Conservation (phyloP, 306 rosid genomes). For the Calophaca sinica region DNA sequence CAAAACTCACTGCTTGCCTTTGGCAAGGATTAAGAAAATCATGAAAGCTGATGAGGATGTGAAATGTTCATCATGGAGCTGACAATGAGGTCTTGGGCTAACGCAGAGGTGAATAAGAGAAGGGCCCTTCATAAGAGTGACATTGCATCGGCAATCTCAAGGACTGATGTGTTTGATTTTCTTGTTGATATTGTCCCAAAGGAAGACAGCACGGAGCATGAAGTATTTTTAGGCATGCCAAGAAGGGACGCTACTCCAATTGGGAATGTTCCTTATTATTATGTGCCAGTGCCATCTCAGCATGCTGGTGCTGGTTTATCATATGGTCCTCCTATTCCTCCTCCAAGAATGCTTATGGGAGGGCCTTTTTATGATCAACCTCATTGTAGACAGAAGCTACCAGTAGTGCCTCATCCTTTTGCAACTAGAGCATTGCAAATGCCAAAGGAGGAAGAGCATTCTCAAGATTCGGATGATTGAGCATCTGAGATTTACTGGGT, state of each 20-base stretch:
- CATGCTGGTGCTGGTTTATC: conserved; percentile 1
- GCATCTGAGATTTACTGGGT: neutral
- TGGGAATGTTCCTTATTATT: neutral
- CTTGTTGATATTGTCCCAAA: conserved; percentile 64
- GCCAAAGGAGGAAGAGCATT: neutral
- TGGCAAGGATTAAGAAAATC: conserved; percentile 71
- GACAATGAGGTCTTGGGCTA: conserved; percentile 66
- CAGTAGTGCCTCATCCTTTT: neutral
- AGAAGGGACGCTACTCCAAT: conserved; percentile 38
- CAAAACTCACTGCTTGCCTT: conserved; percentile 57
- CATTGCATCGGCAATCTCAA: conserved; percentile 64
- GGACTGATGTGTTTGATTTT: conserved; percentile 69
- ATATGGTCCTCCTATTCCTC: neutral
- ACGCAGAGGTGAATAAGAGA: conserved; percentile 63
- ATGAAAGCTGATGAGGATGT: conserved; percentile 71
- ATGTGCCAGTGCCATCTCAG: neutral
- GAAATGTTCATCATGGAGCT: conserved; percentile 77
- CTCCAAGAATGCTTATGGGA: conserved; percentile 14
- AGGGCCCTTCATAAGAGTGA: conserved; percentile 64
- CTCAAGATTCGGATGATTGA: neutral
- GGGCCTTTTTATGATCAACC: neutral
- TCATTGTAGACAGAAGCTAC: neutral
- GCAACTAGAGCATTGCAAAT: neutral
- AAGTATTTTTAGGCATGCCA: conserved; percentile 49
- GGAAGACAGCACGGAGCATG: conserved; percentile 56